Conservation (phyloP, 768 basidiomycete genomes). For the Mycena albidolilacea region DNA sequence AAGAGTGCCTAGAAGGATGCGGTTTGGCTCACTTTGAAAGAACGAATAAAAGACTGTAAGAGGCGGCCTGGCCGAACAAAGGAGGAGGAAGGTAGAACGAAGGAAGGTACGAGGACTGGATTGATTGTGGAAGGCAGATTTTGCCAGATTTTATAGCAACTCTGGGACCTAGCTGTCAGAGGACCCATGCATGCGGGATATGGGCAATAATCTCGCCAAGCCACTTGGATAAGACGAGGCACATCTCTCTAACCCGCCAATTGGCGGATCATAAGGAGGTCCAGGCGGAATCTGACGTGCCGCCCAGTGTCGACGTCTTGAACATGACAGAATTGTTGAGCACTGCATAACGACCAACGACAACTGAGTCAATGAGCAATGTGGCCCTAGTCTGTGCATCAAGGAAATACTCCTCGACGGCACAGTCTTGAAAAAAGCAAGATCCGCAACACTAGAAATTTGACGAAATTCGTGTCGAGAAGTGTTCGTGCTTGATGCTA, state of each 20-base stretch:
- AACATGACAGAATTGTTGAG: constrained; percentile 20
- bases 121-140: constrained; percentile 8
- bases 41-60: constrained; percentile 51
- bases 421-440: background rate
- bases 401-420: background rate
- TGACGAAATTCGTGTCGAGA: background rate
- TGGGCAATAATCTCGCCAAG: constrained; percentile 39
- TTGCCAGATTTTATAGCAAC: constrained; percentile 41
- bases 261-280: constrained; percentile 17
- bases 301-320: constrained; percentile 34
- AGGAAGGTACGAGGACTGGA: constrained; percentile 43
- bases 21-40: constrained; percentile 39
- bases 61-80: constrained; percentile 59
- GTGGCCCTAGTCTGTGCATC: background rate
- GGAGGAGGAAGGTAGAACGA: constrained; percentile 35
- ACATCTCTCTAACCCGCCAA: background rate
- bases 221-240: background rate
- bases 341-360: constrained; percentile 39
- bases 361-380: constrained; percentile 22
- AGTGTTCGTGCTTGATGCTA: background rate
- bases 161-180: constrained; percentile 23
- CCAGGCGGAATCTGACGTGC: constrained; percentile 30
- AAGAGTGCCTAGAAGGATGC: constrained; percentile 39
- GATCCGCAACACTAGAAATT: background rate
- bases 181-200: constrained; percentile 19